Evolutionary conservation across 192 early-diverging fungal species (phyloP).

Genomic region (Umbelopsis sp.): DNA sequence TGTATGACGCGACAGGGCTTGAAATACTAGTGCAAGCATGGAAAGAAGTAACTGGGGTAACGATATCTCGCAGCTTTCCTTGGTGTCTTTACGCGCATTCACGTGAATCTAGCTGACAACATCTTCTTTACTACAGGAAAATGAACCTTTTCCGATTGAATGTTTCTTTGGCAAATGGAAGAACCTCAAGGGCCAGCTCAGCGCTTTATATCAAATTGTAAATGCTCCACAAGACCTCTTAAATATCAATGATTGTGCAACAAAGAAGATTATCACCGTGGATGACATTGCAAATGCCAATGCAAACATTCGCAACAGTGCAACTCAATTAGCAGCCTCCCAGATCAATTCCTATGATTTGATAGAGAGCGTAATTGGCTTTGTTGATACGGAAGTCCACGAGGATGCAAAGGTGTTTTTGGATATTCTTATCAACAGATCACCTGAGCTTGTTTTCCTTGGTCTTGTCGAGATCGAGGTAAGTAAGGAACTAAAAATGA

Average conservation of each 20-base stretch:
- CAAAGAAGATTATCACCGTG: slow-evolving; percentile 54
- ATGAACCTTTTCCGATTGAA: slow-evolving; percentile 66
- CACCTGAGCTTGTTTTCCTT: slow-evolving; percentile 75
- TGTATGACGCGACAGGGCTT: slow-evolving; percentile 58
- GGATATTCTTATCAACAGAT: slow-evolving; percentile 56
- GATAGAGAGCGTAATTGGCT: slow-evolving; percentile 60
- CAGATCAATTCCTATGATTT: slow-evolving; percentile 75
- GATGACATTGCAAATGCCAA: slow-evolving; percentile 55
- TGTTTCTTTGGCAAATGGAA: slow-evolving; percentile 75
- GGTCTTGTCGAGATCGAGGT: slow-evolving; percentile 71
- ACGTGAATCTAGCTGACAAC: not conserved
- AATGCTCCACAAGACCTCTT: slow-evolving; percentile 60
- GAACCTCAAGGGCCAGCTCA: slow-evolving; percentile 70
- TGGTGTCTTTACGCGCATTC: too few species aligned
- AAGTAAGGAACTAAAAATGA: not conserved
- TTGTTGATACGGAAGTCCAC: slow-evolving; percentile 56
- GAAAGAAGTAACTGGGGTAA: slow-evolving; percentile 39
- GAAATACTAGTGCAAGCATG: slow-evolving; percentile 64
- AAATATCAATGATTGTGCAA: slow-evolving; percentile 50
- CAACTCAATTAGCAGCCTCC: slow-evolving; percentile 50
- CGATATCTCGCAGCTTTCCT: not conserved
- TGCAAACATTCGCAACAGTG: slow-evolving; percentile 43
- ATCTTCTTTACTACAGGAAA: slow-evolving; percentile 40
- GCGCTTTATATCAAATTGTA: slow-evolving; percentile 64
- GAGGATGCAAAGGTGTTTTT: slow-evolving; percentile 69